phyloP scores from a whole-genome alignment of 768 basidiomycete species.

The Termitomyces sp. region DNA sequence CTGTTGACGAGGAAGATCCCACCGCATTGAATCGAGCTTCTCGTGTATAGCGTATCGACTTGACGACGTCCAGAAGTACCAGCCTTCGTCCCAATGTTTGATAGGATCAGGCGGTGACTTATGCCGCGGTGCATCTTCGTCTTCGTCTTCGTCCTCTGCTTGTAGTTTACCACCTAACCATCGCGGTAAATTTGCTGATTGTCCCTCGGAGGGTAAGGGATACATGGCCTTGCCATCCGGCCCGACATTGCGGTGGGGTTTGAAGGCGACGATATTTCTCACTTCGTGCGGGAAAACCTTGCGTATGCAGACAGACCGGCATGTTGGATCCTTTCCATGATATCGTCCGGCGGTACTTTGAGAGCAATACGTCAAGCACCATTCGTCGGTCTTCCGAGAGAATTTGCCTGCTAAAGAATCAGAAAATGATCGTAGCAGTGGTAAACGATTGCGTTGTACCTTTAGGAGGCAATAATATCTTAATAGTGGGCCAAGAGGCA shows the following conservation, averaged over 20 bases:
- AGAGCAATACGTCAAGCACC: conserved; percentile 57
- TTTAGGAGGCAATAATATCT: conserved; percentile 47
- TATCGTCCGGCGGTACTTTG: conserved; percentile 52
- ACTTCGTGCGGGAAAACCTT: conserved; percentile 66
- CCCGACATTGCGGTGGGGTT: conserved; percentile 34
- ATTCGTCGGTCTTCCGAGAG: conserved; percentile 58
- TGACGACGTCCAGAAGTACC: conserved; percentile 66
- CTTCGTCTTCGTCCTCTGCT: conserved; percentile 23
- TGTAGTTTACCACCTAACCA: conserved; percentile 35
- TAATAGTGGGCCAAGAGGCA: conserved; percentile 46
- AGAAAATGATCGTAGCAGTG: not conserved
- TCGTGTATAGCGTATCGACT: conserved; percentile 47
- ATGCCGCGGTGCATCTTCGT: conserved; percentile 18
- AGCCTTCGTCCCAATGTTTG: conserved; percentile 69
- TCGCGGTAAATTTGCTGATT: conserved; percentile 40
- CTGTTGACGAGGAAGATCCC: conserved; percentile 48
- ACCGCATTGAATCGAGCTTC: conserved; percentile 54
- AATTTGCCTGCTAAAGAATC: conserved; percentile 35
- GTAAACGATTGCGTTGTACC: conserved; percentile 21
- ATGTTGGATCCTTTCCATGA: conserved; percentile 44
- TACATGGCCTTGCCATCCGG: conserved; percentile 45
- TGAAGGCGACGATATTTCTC: conserved; percentile 41
- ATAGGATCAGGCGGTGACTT: conserved; percentile 23
- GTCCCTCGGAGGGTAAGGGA: conserved; percentile 65
- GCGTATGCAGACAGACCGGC: conserved; percentile 57